Conservation (phyloP, 257 asterid species). For the Rauvolfia tetraphylla region DNA sequence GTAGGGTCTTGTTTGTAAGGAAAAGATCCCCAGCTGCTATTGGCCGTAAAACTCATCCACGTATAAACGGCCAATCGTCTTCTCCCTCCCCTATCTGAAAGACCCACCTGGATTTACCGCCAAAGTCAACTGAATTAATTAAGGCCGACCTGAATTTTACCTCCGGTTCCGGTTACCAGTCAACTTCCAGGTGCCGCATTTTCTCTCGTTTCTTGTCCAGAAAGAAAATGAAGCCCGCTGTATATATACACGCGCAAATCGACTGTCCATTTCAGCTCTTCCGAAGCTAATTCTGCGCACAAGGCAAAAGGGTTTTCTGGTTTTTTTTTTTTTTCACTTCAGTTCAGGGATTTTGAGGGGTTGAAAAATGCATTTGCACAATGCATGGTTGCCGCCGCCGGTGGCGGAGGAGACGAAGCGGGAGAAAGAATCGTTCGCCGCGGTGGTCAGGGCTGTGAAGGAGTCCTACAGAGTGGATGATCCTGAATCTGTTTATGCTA, state of each 20-base stretch:
- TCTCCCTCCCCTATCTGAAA: not conserved
- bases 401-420: conserved; percentile 82
- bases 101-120: not conserved
- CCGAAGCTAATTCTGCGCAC: not conserved
- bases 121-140: not conserved
- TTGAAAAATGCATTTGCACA: conserved; percentile 76
- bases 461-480: conserved; percentile 59
- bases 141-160: conserved; percentile 6
- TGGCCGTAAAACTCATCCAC: not conserved
- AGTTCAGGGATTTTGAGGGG: not conserved
- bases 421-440: conserved; percentile 82
- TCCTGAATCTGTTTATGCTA: conserved; percentile 87
- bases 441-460: conserved; percentile 65
- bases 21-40: no score
- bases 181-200: conserved; percentile 16
- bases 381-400: conserved; percentile 98
- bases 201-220: conserved; percentile 48
- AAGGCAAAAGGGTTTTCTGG: not conserved
- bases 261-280: not conserved
- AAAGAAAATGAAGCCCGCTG: conserved; percentile 41
- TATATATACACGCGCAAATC: conserved; percentile 6
- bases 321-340: not conserved
- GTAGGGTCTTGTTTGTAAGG: no score
- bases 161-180: conserved; percentile 31
- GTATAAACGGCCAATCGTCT: not conserved